Percentiles rank a stretch among this genome's conserved stretches.
Evolutionary conservation across 2,329 filamentous ascomycete genomes (phyloP).

Genomic region (Exophiala bonariae): DNA sequence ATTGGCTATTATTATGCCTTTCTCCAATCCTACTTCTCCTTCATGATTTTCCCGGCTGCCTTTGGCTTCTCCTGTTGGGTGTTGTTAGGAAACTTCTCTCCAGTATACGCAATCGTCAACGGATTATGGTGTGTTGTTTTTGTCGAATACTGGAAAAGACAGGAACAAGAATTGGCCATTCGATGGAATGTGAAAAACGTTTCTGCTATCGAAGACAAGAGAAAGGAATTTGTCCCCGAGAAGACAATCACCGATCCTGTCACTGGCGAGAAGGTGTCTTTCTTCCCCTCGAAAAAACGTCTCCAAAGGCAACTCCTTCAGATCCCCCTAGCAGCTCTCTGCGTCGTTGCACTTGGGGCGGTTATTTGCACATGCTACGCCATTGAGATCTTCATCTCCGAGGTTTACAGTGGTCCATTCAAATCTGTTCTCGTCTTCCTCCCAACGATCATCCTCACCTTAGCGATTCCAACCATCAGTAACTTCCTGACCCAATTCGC

Average conservation of each 20-base stretch:
- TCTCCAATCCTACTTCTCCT: slow-evolving; percentile 84
- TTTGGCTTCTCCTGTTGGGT: slow-evolving; percentile 78
- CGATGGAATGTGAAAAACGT: slow-evolving; percentile 88
- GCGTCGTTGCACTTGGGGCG: slow-evolving; percentile 70
- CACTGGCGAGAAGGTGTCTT: slow-evolving; percentile 73
- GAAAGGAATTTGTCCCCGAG: slow-evolving; percentile 77
- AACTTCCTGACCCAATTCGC: slow-evolving; percentile 75
- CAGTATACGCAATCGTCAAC: slow-evolving; percentile 74
- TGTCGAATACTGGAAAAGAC: slow-evolving; percentile 94
- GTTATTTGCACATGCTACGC: slow-evolving; percentile 85
- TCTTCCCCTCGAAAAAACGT: slow-evolving; percentile 75
- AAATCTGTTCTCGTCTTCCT: slow-evolving; percentile 85
- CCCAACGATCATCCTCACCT: slow-evolving; percentile 83
- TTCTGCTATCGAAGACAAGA: slow-evolving; percentile 74
- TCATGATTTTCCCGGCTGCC: slow-evolving; percentile 76
- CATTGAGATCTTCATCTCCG: slow-evolving; percentile 92
- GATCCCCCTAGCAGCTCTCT: slow-evolving; percentile 78
- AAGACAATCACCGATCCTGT: slow-evolving; percentile 74
- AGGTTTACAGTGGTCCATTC: slow-evolving; percentile 86
- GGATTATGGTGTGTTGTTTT: slow-evolving; percentile 87
- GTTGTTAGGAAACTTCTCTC: slow-evolving; percentile 80
- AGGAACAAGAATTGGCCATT: slow-evolving; percentile 81
- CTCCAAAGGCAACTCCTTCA: slow-evolving; percentile 76
- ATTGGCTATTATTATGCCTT: slow-evolving; percentile 97
- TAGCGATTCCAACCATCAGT: slow-evolving; percentile 75